phyloP scores from a whole-genome alignment of 75 land plant genomes.

The Azolla pinnata region DNA sequence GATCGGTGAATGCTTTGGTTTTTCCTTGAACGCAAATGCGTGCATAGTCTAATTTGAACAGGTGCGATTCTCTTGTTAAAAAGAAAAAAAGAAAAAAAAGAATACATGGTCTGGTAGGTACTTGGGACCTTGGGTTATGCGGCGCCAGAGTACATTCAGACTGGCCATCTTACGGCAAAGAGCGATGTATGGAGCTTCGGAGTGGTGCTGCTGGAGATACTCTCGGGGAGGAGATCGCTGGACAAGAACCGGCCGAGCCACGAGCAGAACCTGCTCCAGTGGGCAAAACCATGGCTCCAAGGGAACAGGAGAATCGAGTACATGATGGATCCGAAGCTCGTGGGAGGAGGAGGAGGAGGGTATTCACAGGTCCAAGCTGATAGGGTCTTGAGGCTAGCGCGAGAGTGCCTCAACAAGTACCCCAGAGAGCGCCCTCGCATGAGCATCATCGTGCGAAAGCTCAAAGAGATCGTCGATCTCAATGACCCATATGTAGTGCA shows the following conservation, averaged over 20 bases:
- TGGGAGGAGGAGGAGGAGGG: slow-evolving; percentile 37
- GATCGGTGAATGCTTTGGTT: background rate
- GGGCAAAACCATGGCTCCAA: slow-evolving; percentile 63
- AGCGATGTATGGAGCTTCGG: slow-evolving; percentile 93
- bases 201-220: slow-evolving; percentile 70
- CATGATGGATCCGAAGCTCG: slow-evolving; percentile 66
- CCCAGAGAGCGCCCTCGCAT: slow-evolving; percentile 57
- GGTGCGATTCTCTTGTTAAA: too few species aligned
- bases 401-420: slow-evolving; percentile 41
- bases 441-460: slow-evolving; percentile 56
- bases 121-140: slow-evolving; percentile 87
- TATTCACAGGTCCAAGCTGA: slow-evolving; percentile 39
- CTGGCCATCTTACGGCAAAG: slow-evolving; percentile 75
- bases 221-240: slow-evolving; percentile 67
- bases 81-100: background rate
- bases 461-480: slow-evolving; percentile 28
- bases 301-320: slow-evolving; percentile 40
- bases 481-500: slow-evolving; percentile 5
- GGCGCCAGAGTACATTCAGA: slow-evolving; percentile 87
- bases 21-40: background rate
- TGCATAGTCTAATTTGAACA: too few species aligned
- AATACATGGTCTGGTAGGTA: slow-evolving; percentile 33
- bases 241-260: slow-evolving; percentile 60
- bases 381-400: slow-evolving; percentile 52
- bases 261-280: slow-evolving; percentile 69